Evolutionary conservation across 2,329 filamentous ascomycete species (phyloP).

Genomic region (Arthrobotrys musiformis): DNA sequence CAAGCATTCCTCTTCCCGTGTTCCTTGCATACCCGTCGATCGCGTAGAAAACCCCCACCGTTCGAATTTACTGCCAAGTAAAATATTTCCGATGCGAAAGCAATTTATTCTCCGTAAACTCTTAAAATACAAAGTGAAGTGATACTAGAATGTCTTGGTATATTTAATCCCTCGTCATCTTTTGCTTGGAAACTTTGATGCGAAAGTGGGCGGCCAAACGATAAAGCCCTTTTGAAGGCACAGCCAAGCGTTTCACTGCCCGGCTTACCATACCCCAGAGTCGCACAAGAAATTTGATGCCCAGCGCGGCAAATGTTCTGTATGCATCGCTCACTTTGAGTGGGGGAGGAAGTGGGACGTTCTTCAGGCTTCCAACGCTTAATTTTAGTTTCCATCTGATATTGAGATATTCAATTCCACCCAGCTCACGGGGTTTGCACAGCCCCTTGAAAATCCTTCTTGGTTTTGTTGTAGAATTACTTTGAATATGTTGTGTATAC

Average conservation of each 20-base stretch:
- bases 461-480: not conserved
- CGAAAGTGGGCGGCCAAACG: not conserved
- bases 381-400: conserved; percentile 8
- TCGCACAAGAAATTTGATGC: conserved; percentile 23
- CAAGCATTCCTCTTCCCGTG: conserved; percentile 11
- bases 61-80: conserved; percentile 14
- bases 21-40: conserved; percentile 46
- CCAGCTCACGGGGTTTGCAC: conserved; percentile 1
- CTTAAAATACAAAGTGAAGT: not conserved
- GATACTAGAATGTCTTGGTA: conserved; percentile 24
- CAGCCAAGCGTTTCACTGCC: conserved; percentile 18
- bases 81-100: conserved; percentile 32
- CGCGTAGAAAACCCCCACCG: not conserved
- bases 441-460: not conserved
- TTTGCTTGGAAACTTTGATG: not conserved
- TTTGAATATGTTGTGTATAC: not conserved
- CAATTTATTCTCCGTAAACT: not conserved
- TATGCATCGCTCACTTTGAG: not conserved
- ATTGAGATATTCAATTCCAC: conserved; percentile 26
- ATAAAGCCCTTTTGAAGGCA: not conserved
- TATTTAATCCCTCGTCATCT: conserved; percentile 3
- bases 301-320: not conserved
- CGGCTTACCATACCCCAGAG: not conserved
- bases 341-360: not conserved
- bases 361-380: conserved; percentile 9